Conservation (phyloP, 116 monocot species). For the Dioscorea cayenensis region DNA sequence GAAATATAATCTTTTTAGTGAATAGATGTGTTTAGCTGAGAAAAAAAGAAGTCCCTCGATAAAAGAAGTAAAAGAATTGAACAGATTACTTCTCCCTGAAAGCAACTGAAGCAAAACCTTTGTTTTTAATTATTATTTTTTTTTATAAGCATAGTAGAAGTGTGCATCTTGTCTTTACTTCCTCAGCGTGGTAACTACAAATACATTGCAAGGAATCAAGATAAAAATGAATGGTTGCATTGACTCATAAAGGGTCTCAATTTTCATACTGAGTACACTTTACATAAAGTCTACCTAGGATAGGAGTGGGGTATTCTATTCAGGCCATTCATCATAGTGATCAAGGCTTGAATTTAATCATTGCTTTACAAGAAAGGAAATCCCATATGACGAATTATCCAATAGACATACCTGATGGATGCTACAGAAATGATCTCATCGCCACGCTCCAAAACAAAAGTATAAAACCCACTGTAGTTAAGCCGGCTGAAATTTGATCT, state of each 20-base stretch:
- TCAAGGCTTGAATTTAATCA: neutral
- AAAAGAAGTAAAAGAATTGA: too few species aligned
- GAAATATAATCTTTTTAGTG: too few species aligned
- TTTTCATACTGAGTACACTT: neutral
- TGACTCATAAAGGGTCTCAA: neutral
- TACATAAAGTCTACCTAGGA: neutral
- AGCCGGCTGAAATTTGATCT: constrained; percentile 90
- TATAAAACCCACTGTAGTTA: constrained; percentile 75
- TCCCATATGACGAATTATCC: neutral
- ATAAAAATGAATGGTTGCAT: neutral
- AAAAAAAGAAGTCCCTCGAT: too few species aligned
- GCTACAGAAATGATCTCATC: constrained; percentile 94
- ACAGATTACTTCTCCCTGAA: too few species aligned
- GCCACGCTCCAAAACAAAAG: constrained; percentile 69
- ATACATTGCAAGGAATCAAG: neutral
- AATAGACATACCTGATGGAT: constrained; percentile 62
- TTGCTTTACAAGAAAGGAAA: neutral
- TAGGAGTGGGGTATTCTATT: neutral
- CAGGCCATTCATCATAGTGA: neutral
- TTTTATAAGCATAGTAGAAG: too few species aligned
- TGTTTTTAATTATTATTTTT: too few species aligned
- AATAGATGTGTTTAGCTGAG: too few species aligned
- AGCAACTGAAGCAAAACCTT: too few species aligned
- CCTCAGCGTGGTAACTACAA: too few species aligned
- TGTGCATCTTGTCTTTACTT: too few species aligned